These are phyloP conservation scores for Trametes meyenii DNA, from an alignment of 768 basidiomycete genomes.

Conservation along the genomic window DNA sequence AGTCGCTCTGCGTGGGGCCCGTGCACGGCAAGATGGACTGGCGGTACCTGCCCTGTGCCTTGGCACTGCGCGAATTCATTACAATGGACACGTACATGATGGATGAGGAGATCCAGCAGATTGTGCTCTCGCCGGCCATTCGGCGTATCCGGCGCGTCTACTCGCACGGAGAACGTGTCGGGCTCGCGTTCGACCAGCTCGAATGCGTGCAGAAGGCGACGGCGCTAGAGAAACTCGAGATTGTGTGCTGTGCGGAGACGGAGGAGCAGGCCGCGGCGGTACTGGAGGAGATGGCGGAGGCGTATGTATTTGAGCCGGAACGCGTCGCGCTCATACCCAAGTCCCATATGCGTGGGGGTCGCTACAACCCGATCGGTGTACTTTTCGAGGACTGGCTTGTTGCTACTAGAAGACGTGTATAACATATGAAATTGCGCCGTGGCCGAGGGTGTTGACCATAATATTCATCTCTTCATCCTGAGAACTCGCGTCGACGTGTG, in stretches of 20 bases:
- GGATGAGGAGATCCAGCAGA: conserved; percentile 39
- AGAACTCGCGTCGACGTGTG: conserved; percentile 27
- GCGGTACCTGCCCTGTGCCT: conserved; percentile 28
- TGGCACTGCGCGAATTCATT: conserved; percentile 34
- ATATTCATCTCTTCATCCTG: too few species aligned
- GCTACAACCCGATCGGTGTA: conserved; percentile 35
- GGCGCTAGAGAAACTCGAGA: conserved; percentile 33
- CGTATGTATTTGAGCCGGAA: conserved; percentile 3
- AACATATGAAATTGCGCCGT: too few species aligned
- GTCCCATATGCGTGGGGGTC: conserved; percentile 25
- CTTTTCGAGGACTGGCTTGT: conserved; percentile 6
- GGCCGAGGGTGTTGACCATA: too few species aligned
- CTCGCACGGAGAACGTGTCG: conserved; percentile 17
- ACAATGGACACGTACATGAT: conserved; percentile 39
- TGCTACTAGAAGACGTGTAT: too few species aligned
- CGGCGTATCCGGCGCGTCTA: conserved; percentile 34
- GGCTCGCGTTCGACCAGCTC: conserved; percentile 36
- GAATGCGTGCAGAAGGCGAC: conserved; percentile 30
- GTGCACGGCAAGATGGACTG: conserved; percentile 39
- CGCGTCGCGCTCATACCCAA: conserved; percentile 14
- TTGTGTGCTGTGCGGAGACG: conserved; percentile 27
- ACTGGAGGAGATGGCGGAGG: conserved; percentile 2
- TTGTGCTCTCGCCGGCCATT: conserved; percentile 35
- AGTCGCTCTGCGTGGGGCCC: conserved; percentile 39
- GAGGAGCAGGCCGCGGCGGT: neutral